phyloP scores from a whole-genome alignment of 2,329 filamentous ascomycete species.

The Aspergillus nomiae region DNA sequence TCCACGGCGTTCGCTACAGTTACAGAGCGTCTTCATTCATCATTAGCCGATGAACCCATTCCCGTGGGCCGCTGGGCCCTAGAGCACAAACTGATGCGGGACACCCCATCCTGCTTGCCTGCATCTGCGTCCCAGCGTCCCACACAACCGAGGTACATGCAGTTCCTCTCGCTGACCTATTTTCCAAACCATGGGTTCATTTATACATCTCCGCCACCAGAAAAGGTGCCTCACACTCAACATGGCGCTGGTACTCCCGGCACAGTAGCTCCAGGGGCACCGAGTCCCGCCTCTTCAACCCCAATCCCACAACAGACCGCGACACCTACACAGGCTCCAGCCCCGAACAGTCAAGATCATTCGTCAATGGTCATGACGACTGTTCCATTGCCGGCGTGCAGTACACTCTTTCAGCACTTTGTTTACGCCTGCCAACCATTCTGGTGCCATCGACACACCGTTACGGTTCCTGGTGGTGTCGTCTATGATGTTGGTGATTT shows the following conservation, averaged over 20 bases:
- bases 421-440: constrained; percentile 44
- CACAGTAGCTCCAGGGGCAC: not conserved
- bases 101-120: constrained; percentile 44
- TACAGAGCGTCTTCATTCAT: constrained; percentile 41
- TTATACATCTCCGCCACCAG: constrained; percentile 38
- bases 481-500: constrained; percentile 48
- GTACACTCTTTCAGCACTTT: constrained; percentile 43
- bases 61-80: constrained; percentile 43
- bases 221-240: constrained; percentile 16
- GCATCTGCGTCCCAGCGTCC: constrained; percentile 34
- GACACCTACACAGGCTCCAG: not conserved
- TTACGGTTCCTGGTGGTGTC: constrained; percentile 37
- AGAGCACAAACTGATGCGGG: constrained; percentile 46
- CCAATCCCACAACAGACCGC: not conserved
- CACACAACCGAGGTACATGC: constrained; percentile 41
- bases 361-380: constrained; percentile 42
- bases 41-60: constrained; percentile 37
- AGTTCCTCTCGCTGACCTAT: constrained; percentile 45
- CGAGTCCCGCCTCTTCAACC: not conserved
- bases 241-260: constrained; percentile 5
- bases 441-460: constrained; percentile 45
- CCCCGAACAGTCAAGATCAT: not conserved
- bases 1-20: constrained; percentile 37
- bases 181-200: constrained; percentile 44
- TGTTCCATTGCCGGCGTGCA: constrained; percentile 36